Evolutionary conservation across 2,329 filamentous ascomycete species (phyloP).

Genomic region (Fusarium sambucinum): DNA sequence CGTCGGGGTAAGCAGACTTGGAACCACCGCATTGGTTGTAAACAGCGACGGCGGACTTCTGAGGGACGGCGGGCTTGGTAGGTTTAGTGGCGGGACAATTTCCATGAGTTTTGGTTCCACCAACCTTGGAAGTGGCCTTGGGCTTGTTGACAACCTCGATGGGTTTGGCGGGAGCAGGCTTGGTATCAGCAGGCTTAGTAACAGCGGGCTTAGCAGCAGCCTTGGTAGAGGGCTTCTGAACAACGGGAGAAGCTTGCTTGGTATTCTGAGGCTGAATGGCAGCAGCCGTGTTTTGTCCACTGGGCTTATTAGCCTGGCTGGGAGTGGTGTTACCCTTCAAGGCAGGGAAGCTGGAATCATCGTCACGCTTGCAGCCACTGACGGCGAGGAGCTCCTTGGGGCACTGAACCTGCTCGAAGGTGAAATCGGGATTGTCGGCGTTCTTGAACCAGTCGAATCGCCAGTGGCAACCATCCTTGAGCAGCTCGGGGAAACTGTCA

Average conservation of each 20-base stretch:
- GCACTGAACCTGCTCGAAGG: slow-evolving; percentile 68
- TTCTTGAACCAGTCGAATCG: slow-evolving; percentile 73
- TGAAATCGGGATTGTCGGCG: slow-evolving; percentile 68
- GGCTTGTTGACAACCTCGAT: slow-evolving; percentile 16
- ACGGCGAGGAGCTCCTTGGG: slow-evolving; percentile 61
- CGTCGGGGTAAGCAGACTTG: slow-evolving; percentile 40
- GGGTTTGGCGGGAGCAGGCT: slow-evolving; percentile 20
- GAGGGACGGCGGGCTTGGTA: slow-evolving; percentile 18
- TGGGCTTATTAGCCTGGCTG: slow-evolving; percentile 25
- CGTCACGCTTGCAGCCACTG: slow-evolving; percentile 53
- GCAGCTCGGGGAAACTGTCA: slow-evolving; percentile 62
- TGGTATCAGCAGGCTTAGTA: slow-evolving; percentile 7
- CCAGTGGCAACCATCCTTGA: slow-evolving; percentile 71
- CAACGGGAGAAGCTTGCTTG: slow-evolving; percentile 20
- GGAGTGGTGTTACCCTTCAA: slow-evolving; percentile 32
- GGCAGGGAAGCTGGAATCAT: slow-evolving; percentile 49
- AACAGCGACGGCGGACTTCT: slow-evolving; percentile 29
- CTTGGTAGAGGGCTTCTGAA: slow-evolving; percentile 31
- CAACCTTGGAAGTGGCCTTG: slow-evolving; percentile 23
- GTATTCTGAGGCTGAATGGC: slow-evolving; percentile 22
- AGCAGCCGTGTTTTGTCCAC: slow-evolving; percentile 8
- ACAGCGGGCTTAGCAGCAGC: slow-evolving; percentile 8
- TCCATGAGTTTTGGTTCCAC: slow-evolving; percentile 28
- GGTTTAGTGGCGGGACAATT: slow-evolving; percentile 33
- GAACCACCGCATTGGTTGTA: slow-evolving; percentile 44